Evolutionary conservation across 2,329 filamentous ascomycete genomes (phyloP), one percentile per base, ranked within the genome.

Genomic region (Verticillium tricorpus): DNA sequence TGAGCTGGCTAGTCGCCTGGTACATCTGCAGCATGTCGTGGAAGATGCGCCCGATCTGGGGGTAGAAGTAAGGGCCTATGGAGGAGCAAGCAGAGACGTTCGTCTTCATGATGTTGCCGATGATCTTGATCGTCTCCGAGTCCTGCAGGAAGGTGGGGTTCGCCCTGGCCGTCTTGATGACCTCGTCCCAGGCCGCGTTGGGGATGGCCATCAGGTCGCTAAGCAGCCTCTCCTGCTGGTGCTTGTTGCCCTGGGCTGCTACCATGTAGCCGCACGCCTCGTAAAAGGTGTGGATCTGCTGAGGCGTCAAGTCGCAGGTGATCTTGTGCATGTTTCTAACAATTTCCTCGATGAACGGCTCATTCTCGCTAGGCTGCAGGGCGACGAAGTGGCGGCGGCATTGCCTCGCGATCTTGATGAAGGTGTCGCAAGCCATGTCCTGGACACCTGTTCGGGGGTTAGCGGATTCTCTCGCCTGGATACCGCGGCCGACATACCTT

Each of bases 81-180:
- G 95, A 98, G 39, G 91, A 92, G 76, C 95, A 99, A 39, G 95
- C 95, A n/a, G 96, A 94, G 5, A 99, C 95, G 70, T 99, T 99
- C 1, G 95, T 99, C 85, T 99, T 99, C 95, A 99, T 99, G 73
- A 99, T 97, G 78, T 99, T 99, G 67, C 95, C 95, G 65, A 99
- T 93, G 68, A 99, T 89, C 81, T 99, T 99, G 80, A 99, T 98
- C 1, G 93, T 96, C 69, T 99, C 93, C 12, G 89, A 82, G 71
- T 98, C 93, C 74, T 98, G 92, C 14, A 99, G 83, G 67, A 95
- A 93, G 25, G 88, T 84, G 0, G 95, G 92, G 72, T 97, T 89
- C 64, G 89, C 84, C 60, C 92, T 95, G 28, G 95, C 95, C 72
- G 90, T 86, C 68, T 87, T 86, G 72, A 99, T 99, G 70, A 99